Percentiles rank a stretch among this genome's conserved stretches.
Evolutionary conservation across 1,139 yeast genomes (phyloP).

Genomic region (Nakaseomyces kungkrabaensis): DNA sequence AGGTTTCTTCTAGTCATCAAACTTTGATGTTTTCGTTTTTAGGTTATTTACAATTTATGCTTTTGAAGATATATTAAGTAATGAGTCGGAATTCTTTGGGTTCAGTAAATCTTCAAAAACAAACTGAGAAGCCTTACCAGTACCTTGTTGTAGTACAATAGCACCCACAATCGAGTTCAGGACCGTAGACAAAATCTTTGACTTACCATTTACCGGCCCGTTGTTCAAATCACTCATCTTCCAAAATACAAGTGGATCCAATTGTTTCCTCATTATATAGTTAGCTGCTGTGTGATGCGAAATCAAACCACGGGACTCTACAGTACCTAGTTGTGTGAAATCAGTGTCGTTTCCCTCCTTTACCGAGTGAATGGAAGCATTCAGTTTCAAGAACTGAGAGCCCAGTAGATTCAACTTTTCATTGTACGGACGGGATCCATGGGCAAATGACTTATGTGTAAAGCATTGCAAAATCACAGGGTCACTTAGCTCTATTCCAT

Average conservation of each 20-base stretch:
- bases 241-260: conserved; percentile 64
- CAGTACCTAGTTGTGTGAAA: conserved; percentile 56
- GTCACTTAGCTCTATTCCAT: conserved; percentile 19
- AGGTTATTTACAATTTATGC: not conserved
- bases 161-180: conserved; percentile 77
- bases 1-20: not conserved
- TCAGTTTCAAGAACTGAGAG: conserved; percentile 55
- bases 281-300: conserved; percentile 44
- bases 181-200: conserved; percentile 55
- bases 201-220: conserved; percentile 44
- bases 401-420: conserved; percentile 77
- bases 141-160: conserved; percentile 60
- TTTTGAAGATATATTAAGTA: conserved; percentile 17
- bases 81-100: conserved; percentile 12
- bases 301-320: conserved; percentile 41
- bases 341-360: conserved; percentile 38
- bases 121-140: conserved; percentile 44
- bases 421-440: conserved; percentile 80
- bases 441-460: conserved; percentile 91
- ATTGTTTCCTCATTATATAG: conserved; percentile 40
- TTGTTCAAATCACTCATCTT: conserved; percentile 48
- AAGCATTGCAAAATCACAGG: conserved; percentile 58
- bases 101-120: conserved; percentile 37
- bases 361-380: conserved; percentile 43
- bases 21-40: no score